Percentiles rank a stretch among this genome's conserved stretches.
phyloP scores from a whole-genome alignment of 2,329 filamentous ascomycete species.

The Pseudocercospora macadamiae region DNA sequence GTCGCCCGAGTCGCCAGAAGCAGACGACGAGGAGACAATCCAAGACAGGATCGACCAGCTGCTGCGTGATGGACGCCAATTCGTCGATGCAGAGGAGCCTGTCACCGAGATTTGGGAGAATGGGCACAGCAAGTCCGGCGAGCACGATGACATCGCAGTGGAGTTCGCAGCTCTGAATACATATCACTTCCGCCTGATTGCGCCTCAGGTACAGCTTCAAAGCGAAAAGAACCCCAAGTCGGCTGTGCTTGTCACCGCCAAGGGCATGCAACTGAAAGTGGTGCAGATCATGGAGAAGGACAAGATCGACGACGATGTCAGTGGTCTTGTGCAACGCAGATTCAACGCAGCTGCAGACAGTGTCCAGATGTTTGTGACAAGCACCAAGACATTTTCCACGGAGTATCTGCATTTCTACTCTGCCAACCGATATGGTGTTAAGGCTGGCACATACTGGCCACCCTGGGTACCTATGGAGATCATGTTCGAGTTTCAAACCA shows the following conservation, averaged over 20 bases:
- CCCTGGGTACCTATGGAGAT: conserved; percentile 98
- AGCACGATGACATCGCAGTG: conserved; percentile 73
- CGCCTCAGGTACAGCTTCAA: conserved; percentile 95
- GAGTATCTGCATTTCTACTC: conserved; percentile 91
- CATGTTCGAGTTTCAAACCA: conserved; percentile 93
- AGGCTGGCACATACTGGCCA: conserved; percentile 85
- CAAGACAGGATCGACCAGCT: conserved; percentile 86
- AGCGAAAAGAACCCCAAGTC: conserved; percentile 98
- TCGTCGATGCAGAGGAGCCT: conserved; percentile 72
- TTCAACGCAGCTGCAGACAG: conserved; percentile 97
- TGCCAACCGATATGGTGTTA: conserved; percentile 87
- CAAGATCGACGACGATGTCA: conserved; percentile 87
- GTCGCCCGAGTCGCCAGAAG: conserved; percentile 50
- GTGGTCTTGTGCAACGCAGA: conserved; percentile 89
- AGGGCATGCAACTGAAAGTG: conserved; percentile 97
- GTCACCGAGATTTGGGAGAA: conserved; percentile 47
- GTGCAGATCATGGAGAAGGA: conserved; percentile 98
- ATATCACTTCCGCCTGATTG: conserved; percentile 92
- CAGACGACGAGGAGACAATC: conserved; percentile 68
- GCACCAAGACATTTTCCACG: conserved; percentile 84
- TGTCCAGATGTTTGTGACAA: conserved; percentile 96
- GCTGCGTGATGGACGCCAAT: conserved; percentile 79
- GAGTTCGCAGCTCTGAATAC: conserved; percentile 91
- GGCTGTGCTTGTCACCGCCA: conserved; percentile 93
- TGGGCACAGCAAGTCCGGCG: conserved; percentile 21